Base-by-base conservation (phyloP, 345 rosid genomes). In the Geranium brycei region DNA sequence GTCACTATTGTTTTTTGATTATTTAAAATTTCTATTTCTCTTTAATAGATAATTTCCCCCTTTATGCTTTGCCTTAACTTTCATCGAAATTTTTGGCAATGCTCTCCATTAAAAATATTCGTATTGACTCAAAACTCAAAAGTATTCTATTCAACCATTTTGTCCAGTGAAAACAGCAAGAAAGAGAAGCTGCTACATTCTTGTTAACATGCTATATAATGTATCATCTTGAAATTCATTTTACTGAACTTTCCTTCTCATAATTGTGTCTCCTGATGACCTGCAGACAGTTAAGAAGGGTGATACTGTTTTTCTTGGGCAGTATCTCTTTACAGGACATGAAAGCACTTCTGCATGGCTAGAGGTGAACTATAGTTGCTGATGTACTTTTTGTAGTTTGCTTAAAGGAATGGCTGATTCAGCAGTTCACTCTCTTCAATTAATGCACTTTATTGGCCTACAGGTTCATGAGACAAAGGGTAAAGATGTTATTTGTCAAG, bases 331-430 rank as follows among this genome's bases (percentile, higher is more conserved):
- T 63, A 76, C 79, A 4, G 76, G 79, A 6, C 72, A 70, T 13
- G 79, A 76, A 47, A 69, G 67, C 32, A 61, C 72, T 18, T 76
- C 76, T 17, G 77, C 66, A 51, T 76, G 80, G 80, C 74, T 76
- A 1, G 76, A 76, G 76, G 80, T 72, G 32, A 62, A 14, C 31
- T 19, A 12, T 12, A 31, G 40, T 16, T 64, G 14, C 11, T 53
- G 28, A 0, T 12, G 23, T 30, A 57, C 17, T 19, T 62, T 56
- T 47, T 7, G 1, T 38, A n/a, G 10, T 16, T 62, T 40, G 16
- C 51, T 19, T 17, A 0, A 56, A 53, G 51, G 53, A 17, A 47
- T 11, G 59, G 14, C 12, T 67, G 23, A 61, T 55, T 23, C 5
- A 12, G 2, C 61, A 31, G 28, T 47, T 56, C 8, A 17, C 28